Conservation (phyloP, 192 early-diverging fungal species). For the Podochytrium sp. region DNA sequence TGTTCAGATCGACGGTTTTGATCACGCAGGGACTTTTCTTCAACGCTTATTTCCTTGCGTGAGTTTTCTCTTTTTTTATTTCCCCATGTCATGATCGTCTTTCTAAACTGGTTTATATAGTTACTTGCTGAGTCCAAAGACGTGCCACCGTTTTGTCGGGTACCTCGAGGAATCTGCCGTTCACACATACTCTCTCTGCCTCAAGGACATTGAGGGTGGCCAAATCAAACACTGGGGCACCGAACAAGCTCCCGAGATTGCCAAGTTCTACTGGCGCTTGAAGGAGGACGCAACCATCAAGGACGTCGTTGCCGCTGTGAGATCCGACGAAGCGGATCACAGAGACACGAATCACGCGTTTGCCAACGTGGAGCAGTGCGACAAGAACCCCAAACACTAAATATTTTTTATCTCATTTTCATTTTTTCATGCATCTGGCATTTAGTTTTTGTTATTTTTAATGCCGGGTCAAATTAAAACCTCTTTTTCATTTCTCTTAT, state of each 20-base stretch:
- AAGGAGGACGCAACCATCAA: slow-evolving; percentile 73
- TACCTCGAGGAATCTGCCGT: slow-evolving; percentile 95
- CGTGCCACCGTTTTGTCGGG: slow-evolving; percentile 84
- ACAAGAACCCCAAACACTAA: slow-evolving; percentile 40
- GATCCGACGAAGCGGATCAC: slow-evolving; percentile 88
- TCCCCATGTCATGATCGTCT: too few relatives aligned
- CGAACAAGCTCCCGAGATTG: slow-evolving; percentile 79
- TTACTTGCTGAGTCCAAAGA: slow-evolving; percentile 77
- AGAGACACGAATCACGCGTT: slow-evolving; percentile 91
- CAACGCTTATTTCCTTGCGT: slow-evolving; percentile 75
- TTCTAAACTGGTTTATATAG: too few relatives aligned
- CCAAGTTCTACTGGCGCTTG: slow-evolving; percentile 75
- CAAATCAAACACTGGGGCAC: slow-evolving; percentile 64
- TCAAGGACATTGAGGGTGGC: slow-evolving; percentile 77
- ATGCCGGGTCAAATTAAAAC: neutral
- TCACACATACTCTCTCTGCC: slow-evolving; percentile 84
- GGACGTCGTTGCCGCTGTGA: slow-evolving; percentile 85
- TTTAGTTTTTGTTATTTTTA: neutral
- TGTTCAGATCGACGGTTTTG: slow-evolving; percentile 63
- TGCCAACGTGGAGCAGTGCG: slow-evolving; percentile 56
- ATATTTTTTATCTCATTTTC: neutral
- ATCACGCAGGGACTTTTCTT: slow-evolving; percentile 87
- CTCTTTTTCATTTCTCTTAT: too few relatives aligned
- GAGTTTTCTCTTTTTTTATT: too few relatives aligned
- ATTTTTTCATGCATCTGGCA: neutral